phyloP scores from a whole-genome alignment of 257 asterid species.

The Ocimum tenuiflorum region DNA sequence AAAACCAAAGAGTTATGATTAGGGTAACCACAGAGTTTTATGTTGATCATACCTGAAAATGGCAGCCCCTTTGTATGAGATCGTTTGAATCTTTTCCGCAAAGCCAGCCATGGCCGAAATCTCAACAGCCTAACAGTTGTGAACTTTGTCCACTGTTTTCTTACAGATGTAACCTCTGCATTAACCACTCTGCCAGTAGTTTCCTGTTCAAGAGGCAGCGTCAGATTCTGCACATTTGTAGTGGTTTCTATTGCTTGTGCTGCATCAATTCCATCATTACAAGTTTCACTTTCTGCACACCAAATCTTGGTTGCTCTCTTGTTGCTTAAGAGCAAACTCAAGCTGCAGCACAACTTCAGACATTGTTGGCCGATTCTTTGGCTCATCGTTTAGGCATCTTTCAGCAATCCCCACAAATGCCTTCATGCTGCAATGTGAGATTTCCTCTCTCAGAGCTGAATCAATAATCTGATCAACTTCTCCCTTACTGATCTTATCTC shows the following conservation, averaged over 20 bases:
- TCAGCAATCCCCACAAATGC: conserved; percentile 34
- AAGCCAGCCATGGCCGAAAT: conserved; percentile 14
- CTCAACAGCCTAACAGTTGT: background rate
- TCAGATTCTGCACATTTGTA: background rate
- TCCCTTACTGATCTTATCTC: conserved; percentile 34
- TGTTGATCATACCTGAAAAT: background rate
- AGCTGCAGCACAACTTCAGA: conserved; percentile 35
- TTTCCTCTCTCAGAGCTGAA: conserved; percentile 26
- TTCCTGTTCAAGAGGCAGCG: background rate
- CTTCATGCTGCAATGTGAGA: conserved; percentile 31
- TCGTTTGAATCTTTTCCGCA: conserved; percentile 9
- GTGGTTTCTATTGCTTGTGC: background rate
- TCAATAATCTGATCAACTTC: conserved; percentile 37
- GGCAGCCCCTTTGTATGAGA: background rate
- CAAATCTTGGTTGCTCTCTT: background rate
- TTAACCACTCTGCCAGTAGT: background rate
- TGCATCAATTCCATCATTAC: background rate
- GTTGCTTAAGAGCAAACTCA: conserved; percentile 24
- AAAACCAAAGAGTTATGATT: too few species aligned
- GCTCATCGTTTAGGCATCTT: conserved; percentile 36
- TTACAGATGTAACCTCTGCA: conserved; percentile 1
- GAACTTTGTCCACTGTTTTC: conserved; percentile 9
- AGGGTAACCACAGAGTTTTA: too few species aligned
- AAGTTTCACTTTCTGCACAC: conserved; percentile 7
- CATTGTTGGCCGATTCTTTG: conserved; percentile 45